Base-by-base conservation (phyloP, 2,329 filamentous ascomycete genomes). In the Triangularia setosa region DNA sequence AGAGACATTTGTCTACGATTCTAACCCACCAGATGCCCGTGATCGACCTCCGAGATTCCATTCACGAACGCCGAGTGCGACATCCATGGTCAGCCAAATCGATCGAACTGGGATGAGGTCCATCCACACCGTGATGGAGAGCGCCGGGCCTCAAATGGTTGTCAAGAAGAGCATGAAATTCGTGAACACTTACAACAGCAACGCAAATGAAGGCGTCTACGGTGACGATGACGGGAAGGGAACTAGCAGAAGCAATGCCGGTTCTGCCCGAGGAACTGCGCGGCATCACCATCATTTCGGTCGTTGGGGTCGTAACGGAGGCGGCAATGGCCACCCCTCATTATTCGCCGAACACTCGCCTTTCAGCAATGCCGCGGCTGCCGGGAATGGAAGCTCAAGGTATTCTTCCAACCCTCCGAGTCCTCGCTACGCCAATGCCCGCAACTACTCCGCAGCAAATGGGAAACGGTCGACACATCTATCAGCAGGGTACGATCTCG, bases 1-100 rank as follows among this genome's bases (percentile, higher is more conserved):
- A 73, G 95, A 98, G 77, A 98, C 95, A 0, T 99, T 98, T 76
- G 95, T 99, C 16, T 99, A 99, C 78, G 95, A 99, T 77, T 98
- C 95, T 25, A 99, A 99, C 73, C 95, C 94, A 9, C 91, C 92
- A 60, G 87, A 90, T 69, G 77, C 74, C 58, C 81, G 79, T 58
- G 86, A 88, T 61, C 81, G 87, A 48, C 85, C 85, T n/a, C 85
- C 87, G 68, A 86, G 93, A 66, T 92, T 94, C 76, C 94, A 98
- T 78, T 98, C 94, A 21, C 87, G 95, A 67, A 99, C 95, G 1
- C 95, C 95, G 6, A 98, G 93, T 76, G 91, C 93, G 53, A 96
- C 94, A 3, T 98, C 94, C 5, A 88, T 90, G 84, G 83, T 77
- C 21, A 92, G 90, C 76, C 87, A 91, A 71, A 81, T 85, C 12